phyloP scores from a whole-genome alignment of 805 yeast genomes.

The Candida arabinofermentans region DNA sequence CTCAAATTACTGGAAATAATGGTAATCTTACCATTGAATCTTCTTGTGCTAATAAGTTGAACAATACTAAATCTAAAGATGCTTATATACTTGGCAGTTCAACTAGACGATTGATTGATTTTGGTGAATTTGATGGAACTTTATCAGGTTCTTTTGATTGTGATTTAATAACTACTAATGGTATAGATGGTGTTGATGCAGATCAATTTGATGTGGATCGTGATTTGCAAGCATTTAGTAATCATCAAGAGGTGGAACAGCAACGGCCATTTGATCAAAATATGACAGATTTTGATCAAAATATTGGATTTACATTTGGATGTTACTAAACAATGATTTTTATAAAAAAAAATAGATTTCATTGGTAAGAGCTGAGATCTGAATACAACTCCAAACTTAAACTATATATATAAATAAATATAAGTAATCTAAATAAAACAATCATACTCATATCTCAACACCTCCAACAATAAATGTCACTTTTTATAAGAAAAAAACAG shows the following conservation, averaged over 20 bases:
- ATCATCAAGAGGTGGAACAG: neutral
- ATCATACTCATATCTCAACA: too few relatives aligned
- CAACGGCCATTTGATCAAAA: neutral
- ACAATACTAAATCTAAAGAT: too few relatives aligned
- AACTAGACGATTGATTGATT: neutral
- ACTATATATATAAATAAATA: too few relatives aligned
- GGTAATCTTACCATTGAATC: too few relatives aligned
- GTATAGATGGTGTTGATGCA: slow-evolving; percentile 4
- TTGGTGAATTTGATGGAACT: neutral
- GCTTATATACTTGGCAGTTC: neutral
- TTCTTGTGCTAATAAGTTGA: too few relatives aligned
- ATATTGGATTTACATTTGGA: neutral
- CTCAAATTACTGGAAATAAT: too few relatives aligned
- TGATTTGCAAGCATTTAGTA: slow-evolving; percentile 6
- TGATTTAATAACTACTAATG: neutral
- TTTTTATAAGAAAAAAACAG: too few relatives aligned
- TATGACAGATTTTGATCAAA: too few relatives aligned
- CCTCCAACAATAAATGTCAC: too few relatives aligned
- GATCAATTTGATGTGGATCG: slow-evolving; percentile 15
- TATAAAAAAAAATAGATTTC: neutral
- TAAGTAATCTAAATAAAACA: too few relatives aligned
- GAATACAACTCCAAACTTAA: too few relatives aligned
- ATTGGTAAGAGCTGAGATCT: too few relatives aligned
- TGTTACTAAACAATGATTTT: neutral
- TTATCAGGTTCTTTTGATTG: neutral